Conservation (phyloP, 106 monocot species). For the Dioscorea dumetorum region DNA sequence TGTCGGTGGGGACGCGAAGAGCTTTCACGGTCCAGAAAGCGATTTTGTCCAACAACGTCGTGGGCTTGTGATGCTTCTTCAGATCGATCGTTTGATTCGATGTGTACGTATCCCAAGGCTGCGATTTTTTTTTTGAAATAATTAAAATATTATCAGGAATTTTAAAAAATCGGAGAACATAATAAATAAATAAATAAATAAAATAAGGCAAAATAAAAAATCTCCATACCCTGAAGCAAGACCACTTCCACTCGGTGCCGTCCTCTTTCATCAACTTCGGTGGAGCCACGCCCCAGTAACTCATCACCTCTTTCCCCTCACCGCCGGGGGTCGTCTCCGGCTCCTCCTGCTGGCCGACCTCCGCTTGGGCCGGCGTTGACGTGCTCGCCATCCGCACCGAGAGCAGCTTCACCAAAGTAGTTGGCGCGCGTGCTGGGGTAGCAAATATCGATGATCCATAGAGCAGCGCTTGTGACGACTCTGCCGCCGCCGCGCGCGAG, state of each 20-base stretch:
- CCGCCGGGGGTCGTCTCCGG: slow-evolving; percentile 2
- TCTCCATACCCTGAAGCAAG: slow-evolving; percentile 39
- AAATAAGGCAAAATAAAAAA: not conserved
- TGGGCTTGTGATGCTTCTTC: slow-evolving; percentile 35
- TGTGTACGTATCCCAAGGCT: slow-evolving; percentile 40
- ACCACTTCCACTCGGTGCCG: slow-evolving; percentile 55
- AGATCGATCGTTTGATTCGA: slow-evolving; percentile 26
- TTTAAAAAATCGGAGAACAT: not conserved
- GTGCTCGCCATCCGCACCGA: slow-evolving; percentile 12
- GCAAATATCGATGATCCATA: no score
- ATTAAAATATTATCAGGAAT: not conserved
- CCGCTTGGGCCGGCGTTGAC: not conserved
- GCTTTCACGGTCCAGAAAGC: slow-evolving; percentile 31
- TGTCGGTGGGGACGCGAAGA: slow-evolving; percentile 27
- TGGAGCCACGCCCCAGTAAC: slow-evolving; percentile 57
- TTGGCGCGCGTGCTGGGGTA: not conserved
- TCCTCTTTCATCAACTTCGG: slow-evolving; percentile 36
- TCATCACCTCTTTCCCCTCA: slow-evolving; percentile 22
- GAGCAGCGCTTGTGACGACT: not conserved
- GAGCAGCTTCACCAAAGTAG: not conserved
- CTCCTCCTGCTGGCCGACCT: not conserved
- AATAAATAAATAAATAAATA: not conserved
- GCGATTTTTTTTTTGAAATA: not conserved
- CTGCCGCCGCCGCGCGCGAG: not conserved
- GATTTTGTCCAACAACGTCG: slow-evolving; percentile 19